Base-by-base conservation (phyloP, 129 eudicot genomes). In the Rutidosis leptorrhynchoides region DNA sequence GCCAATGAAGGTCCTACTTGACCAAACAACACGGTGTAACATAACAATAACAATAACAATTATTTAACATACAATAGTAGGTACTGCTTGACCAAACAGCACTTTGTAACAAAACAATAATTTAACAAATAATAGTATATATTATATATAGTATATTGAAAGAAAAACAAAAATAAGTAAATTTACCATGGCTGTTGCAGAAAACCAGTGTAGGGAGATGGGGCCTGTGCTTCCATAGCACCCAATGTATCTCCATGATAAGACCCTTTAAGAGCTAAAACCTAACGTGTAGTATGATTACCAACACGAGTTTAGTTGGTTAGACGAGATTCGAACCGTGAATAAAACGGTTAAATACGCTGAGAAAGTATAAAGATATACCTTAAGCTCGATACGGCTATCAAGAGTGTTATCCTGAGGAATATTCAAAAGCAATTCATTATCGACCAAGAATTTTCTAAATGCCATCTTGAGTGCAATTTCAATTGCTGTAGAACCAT, bases 181-280 rank as follows among this genome's bases (percentile, higher is more conserved):
- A 59, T 51, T 28, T 88, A 88, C 98, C 98, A 93, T 42, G 98
- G 98, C 77, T 93, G 98, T 79, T 93, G 98, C 68, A 80, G 88
- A 78, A 88, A 78, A 63, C 95, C 90, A 33, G 98, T 93, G 76
- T 85, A 93, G 23, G 87, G 71, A 11, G 98, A 93, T 42, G 96
- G 96, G 65, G 98, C 96, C 57, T 93, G 98, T 62, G 96, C 98
- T 60, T 93, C 98, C 98, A 93, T 93, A 48, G 98, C 96, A 75
- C 98, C 98, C 74, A 93, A 79, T 24, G 98, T 93, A 65, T 93
- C 98, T 61, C 98, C 98, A 67, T 93, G 98, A 77, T 93, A 93
- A 64, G 96, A 88, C 81, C 98, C 98, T 77, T 72, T 80, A 24
- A 93, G 92, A 49, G 98, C 98, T 72, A 93, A 69, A 22, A 93